Evolutionary conservation across 2,329 filamentous ascomycete species (phyloP).

Genomic region (Fusarium sp.): DNA sequence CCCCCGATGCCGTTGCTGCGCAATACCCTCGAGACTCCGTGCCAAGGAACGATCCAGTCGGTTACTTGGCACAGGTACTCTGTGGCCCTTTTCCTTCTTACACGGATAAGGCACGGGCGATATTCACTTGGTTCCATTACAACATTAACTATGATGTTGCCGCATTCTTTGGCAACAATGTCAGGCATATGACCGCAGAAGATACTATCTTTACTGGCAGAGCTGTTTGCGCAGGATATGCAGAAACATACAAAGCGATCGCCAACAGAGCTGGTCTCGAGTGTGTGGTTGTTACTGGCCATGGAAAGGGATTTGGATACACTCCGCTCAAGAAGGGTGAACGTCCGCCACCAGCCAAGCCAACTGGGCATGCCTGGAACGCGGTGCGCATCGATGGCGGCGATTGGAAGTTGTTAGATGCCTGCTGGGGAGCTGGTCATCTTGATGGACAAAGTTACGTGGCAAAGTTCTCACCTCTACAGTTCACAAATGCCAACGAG

Average conservation of each 20-base stretch:
- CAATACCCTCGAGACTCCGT: slow-evolving; percentile 79
- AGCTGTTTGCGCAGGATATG: slow-evolving; percentile 93
- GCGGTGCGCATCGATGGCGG: slow-evolving; percentile 87
- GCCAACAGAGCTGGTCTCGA: slow-evolving; percentile 84
- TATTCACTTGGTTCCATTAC: slow-evolving; percentile 96
- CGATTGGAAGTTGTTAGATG: slow-evolving; percentile 90
- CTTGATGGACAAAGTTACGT: slow-evolving; percentile 67
- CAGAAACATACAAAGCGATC: slow-evolving; percentile 81
- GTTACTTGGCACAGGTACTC: slow-evolving; percentile 80
- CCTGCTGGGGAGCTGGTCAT: slow-evolving; percentile 91
- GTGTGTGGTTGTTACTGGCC: slow-evolving; percentile 77
- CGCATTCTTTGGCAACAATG: slow-evolving; percentile 78
- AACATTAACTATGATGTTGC: slow-evolving; percentile 88
- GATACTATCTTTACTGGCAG: slow-evolving; percentile 80
- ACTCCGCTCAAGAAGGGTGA: slow-evolving; percentile 70
- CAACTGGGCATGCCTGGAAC: slow-evolving; percentile 88
- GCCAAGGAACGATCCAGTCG: slow-evolving; percentile 72
- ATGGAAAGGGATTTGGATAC: slow-evolving; percentile 89
- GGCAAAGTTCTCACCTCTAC: slow-evolving; percentile 72
- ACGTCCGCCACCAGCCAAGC: slow-evolving; percentile 70
- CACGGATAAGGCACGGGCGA: slow-evolving; percentile 91
- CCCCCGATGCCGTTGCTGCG: slow-evolving; percentile 80
- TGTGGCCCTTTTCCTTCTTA: slow-evolving; percentile 81
- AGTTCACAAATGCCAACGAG: slow-evolving; percentile 75
- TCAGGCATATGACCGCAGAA: slow-evolving; percentile 75